A percentile compares a stretch with the other conserved stretches of the same genome.
Evolutionary conservation across 2,329 filamentous ascomycete genomes (phyloP).

Genomic region (Graphilbum sp.): DNA sequence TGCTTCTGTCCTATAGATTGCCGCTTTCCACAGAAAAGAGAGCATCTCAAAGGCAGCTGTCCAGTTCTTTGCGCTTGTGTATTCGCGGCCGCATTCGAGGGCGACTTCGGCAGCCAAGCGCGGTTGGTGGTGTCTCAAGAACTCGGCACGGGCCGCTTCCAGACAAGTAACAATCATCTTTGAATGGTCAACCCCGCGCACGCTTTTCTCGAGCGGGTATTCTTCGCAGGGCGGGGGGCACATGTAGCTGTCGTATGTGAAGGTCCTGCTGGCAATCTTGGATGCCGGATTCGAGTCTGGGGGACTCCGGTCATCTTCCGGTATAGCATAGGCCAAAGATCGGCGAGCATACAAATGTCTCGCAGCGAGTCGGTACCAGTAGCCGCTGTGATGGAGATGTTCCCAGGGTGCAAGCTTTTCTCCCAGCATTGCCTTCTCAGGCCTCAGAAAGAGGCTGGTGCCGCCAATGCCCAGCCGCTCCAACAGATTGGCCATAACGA

Average conservation of each 20-base stretch:
- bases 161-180: slow-evolving; percentile 37
- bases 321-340: slow-evolving; percentile 35
- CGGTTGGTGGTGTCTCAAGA: slow-evolving; percentile 33
- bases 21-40: slow-evolving; percentile 31
- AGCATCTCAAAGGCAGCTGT: slow-evolving; percentile 36
- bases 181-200: slow-evolving; percentile 34
- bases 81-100: slow-evolving; percentile 39
- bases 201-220: slow-evolving; percentile 24
- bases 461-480: slow-evolving; percentile 27
- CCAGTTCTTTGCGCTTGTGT: slow-evolving; percentile 33
- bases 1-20: slow-evolving; percentile 27
- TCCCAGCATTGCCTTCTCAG: slow-evolving; percentile 41
- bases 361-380: slow-evolving; percentile 48
- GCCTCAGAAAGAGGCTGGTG: slow-evolving; percentile 31
- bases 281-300: slow-evolving; percentile 31
- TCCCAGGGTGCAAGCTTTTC: slow-evolving; percentile 48
- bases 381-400: slow-evolving; percentile 46
- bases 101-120: slow-evolving; percentile 39
- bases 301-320: slow-evolving; percentile 39
- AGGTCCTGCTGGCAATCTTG: slow-evolving; percentile 30
- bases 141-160: slow-evolving; percentile 34
- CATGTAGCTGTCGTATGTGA: slow-evolving; percentile 49
- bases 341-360: slow-evolving; percentile 38
- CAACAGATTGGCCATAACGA: slow-evolving; percentile 44
- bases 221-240: slow-evolving; percentile 48